phyloP scores from a whole-genome alignment of 768 basidiomycete genomes.

The Amanita brunnescens region DNA sequence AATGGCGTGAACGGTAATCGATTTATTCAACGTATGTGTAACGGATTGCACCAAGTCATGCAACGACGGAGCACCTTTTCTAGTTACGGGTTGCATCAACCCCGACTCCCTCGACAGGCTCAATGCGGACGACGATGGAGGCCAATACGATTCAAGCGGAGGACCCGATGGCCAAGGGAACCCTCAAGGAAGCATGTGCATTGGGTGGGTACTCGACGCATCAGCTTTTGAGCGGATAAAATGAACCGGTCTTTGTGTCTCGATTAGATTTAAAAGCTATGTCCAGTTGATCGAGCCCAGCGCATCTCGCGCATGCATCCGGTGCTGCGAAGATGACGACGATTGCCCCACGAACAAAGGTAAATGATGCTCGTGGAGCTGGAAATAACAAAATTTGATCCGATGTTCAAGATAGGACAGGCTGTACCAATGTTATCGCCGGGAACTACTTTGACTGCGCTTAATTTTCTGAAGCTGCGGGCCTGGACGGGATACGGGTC shows the following conservation, averaged over 20 bases:
- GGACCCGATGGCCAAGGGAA: conserved; percentile 42
- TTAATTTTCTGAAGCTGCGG: conserved; percentile 14
- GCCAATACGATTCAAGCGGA: conserved; percentile 55
- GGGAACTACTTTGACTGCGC: conserved; percentile 49
- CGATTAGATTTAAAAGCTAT: conserved; percentile 43
- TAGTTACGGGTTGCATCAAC: conserved; percentile 51
- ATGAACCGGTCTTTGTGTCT: neutral
- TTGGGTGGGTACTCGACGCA: conserved; percentile 29
- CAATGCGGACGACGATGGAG: conserved; percentile 39
- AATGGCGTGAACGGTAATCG: conserved; percentile 29
- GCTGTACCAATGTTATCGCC: conserved; percentile 42
- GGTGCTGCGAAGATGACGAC: conserved; percentile 43
- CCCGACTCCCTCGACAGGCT: conserved; percentile 32
- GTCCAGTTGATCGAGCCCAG: conserved; percentile 49
- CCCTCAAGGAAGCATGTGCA: conserved; percentile 41
- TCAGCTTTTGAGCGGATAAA: neutral
- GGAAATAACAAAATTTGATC: neutral
- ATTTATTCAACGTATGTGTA: conserved; percentile 35
- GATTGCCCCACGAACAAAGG: conserved; percentile 46
- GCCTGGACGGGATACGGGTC: neutral
- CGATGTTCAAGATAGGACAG: conserved; percentile 30
- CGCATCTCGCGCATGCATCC: conserved; percentile 43
- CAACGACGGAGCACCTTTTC: neutral
- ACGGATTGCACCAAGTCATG: neutral
- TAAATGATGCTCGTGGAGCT: conserved; percentile 12